These are phyloP conservation scores for Neurospora tetraspora DNA, from an alignment of 495 filamentous ascomycete genomes.

Conservation along the genomic window DNA sequence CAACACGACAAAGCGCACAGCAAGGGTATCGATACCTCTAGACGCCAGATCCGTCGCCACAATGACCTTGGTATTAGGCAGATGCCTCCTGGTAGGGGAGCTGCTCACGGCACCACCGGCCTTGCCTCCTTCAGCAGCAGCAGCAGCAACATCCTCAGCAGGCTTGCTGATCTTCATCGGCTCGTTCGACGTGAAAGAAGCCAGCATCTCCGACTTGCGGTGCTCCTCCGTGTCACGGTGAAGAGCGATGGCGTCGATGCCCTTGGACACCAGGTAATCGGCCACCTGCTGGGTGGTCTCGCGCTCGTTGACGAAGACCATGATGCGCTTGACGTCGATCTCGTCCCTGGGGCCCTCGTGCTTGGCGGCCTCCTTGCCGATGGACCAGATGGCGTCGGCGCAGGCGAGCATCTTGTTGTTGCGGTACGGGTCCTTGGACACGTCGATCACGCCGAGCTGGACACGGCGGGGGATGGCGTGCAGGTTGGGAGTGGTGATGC, in stretches of 20 bases:
- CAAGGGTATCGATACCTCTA: slow-evolving; percentile 88
- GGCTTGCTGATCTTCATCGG: slow-evolving; percentile 25
- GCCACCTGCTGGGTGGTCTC: slow-evolving; percentile 77
- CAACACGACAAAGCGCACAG: slow-evolving; percentile 79
- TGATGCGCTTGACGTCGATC: slow-evolving; percentile 67
- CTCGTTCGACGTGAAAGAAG: slow-evolving; percentile 57
- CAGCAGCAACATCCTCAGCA: slow-evolving; percentile 6
- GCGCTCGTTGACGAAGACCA: slow-evolving; percentile 97
- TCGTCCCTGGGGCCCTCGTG: slow-evolving; percentile 32
- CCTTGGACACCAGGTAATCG: slow-evolving; percentile 68
- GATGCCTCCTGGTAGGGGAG: slow-evolving; percentile 2
- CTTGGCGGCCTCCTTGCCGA: slow-evolving; percentile 65
- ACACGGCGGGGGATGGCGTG: slow-evolving; percentile 93
- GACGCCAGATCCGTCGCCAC: slow-evolving; percentile 91
- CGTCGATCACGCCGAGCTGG: slow-evolving; percentile 86
- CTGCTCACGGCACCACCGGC: slow-evolving; percentile 3
- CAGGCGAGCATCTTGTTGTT: slow-evolving; percentile 88
- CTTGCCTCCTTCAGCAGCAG: slow-evolving; percentile 8
- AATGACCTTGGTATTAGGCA: slow-evolving; percentile 74
- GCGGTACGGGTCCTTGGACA: slow-evolving; percentile 77
- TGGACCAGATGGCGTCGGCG: slow-evolving; percentile 87
- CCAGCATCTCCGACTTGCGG: slow-evolving; percentile 63
- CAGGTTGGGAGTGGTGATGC: slow-evolving; percentile 87
- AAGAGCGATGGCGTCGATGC: slow-evolving; percentile 76
- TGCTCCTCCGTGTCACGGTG: slow-evolving; percentile 69